Base-by-base conservation (phyloP, 768 basidiomycete species). In the Naematelia encephala region DNA sequence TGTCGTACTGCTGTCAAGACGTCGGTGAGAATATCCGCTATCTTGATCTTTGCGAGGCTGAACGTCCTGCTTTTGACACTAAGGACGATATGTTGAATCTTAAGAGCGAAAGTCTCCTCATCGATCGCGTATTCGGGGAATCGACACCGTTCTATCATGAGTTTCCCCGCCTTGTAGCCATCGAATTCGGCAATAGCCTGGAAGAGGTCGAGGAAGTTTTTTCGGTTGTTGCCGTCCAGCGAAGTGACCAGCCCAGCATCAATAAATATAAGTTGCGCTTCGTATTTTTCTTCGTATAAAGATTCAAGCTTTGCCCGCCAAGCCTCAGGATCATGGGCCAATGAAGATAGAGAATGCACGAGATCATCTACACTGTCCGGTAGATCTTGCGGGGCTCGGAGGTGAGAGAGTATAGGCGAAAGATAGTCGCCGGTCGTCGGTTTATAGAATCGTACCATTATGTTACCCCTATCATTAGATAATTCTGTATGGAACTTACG, bases 201-300 rank as follows among this genome's bases (percentile, higher is more conserved):
- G 80, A 99, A 98, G 61, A 99, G 86, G 70, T 99, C 94, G 47
- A 99, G 83, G 76, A 99, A 99, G 78, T 99, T 97, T 58, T 82
- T 80, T 26, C 94, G 85, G 77, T 98, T 91, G n/a, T 74, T 80
- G 1, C 82, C 82, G 69, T 89, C 84, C 48, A 99, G 85, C 0
- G 87, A 87, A 2, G 93, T 98, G 53, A 94, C 87, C 26, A 99
- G 84, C 1, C 96, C 96, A 0, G 94, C 90, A 74, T 99, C 96
- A 68, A 99, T 89, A 62, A 99, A 92, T 57, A 98, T 87, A 52
- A 99, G 82, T 76, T 97, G 92, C 14, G 96, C 94, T 42, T 89
- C 84, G 74, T 90, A 98, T 1, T 94, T 93, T 27, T 84, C 79
- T 0, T 78, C 68, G 44, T 84, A 79, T 25, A 97, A 82, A 19